phyloP scores from a whole-genome alignment of 495 filamentous ascomycete genomes.

The Penicillium ochrochloron region DNA sequence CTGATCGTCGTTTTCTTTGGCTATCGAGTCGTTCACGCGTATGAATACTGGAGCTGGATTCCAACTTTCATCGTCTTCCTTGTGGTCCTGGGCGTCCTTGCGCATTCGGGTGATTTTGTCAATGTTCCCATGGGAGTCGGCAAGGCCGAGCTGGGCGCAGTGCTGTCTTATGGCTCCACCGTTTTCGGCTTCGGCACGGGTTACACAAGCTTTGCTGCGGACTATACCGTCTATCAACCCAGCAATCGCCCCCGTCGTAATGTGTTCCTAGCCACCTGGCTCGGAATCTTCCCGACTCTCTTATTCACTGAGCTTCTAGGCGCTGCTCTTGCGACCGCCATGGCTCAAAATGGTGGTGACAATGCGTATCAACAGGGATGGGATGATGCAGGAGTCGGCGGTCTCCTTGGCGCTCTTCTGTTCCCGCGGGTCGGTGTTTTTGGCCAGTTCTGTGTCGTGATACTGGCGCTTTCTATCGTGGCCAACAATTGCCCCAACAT shows the following conservation, averaged over 20 bases:
- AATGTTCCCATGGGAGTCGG: slow-evolving; percentile 41
- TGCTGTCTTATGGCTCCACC: slow-evolving; percentile 26
- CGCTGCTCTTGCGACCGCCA: slow-evolving; percentile 55
- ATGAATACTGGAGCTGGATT: slow-evolving; percentile 61
- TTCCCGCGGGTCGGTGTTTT: slow-evolving; percentile 53
- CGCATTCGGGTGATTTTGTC: slow-evolving; percentile 50
- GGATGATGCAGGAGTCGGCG: slow-evolving; percentile 51
- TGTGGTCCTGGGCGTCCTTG: slow-evolving; percentile 55
- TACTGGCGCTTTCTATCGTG: slow-evolving; percentile 56
- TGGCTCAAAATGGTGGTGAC: slow-evolving; percentile 45
- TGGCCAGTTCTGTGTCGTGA: slow-evolving; percentile 59
- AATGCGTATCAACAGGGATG: slow-evolving; percentile 41
- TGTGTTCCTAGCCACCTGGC: slow-evolving; percentile 25
- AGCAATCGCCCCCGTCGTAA: slow-evolving; percentile 27
- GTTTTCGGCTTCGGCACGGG: slow-evolving; percentile 31
- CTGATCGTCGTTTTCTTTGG: slow-evolving; percentile 55
- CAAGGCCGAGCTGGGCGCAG: slow-evolving; percentile 45
- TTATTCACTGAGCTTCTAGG: slow-evolving; percentile 56
- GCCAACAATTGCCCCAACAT: slow-evolving; percentile 52
- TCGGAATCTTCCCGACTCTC: slow-evolving; percentile 46
- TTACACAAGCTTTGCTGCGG: slow-evolving; percentile 27
- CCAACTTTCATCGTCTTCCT: slow-evolving; percentile 46
- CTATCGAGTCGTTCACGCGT: slow-evolving; percentile 56
- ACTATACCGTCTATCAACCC: slow-evolving; percentile 30
- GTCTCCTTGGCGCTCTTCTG: slow-evolving; percentile 60